These are phyloP conservation scores for Septoria petroselini DNA, from an alignment of 2,329 filamentous ascomycete species.

Conservation along the genomic window DNA sequence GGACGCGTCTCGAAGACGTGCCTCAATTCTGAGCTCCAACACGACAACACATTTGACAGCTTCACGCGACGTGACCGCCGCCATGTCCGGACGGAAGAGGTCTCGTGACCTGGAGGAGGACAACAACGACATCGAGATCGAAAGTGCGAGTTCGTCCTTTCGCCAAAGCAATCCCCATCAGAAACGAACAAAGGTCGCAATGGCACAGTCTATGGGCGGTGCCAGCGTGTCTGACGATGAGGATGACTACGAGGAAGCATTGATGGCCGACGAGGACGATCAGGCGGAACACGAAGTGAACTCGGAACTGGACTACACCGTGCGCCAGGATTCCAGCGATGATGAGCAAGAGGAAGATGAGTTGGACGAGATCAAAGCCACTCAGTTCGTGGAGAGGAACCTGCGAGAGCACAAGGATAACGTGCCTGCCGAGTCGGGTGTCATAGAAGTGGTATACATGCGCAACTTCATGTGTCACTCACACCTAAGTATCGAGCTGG, in stretches of 20 bases:
- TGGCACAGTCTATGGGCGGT: slow-evolving; percentile 32
- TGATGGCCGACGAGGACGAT: slow-evolving; percentile 5
- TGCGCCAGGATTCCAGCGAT: slow-evolving; percentile 22
- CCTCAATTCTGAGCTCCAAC: background rate
- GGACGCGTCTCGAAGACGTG: background rate
- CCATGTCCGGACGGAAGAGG: slow-evolving; percentile 31
- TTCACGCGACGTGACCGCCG: background rate
- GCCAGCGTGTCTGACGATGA: slow-evolving; percentile 33
- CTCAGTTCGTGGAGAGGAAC: slow-evolving; percentile 35
- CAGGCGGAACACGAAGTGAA: slow-evolving; percentile 20
- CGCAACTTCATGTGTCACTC: slow-evolving; percentile 96
- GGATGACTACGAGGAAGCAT: slow-evolving; percentile 30
- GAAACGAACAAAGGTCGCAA: slow-evolving; percentile 34
- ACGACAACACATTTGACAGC: slow-evolving; percentile 8
- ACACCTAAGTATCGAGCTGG: slow-evolving; percentile 76
- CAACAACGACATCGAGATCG: slow-evolving; percentile 29
- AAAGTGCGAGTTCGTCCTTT: slow-evolving; percentile 34
- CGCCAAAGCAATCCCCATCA: slow-evolving; percentile 24
- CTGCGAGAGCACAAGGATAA: slow-evolving; percentile 53
- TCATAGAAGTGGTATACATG: slow-evolving; percentile 82
- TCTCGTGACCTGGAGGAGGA: slow-evolving; percentile 25
- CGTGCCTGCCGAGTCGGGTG: slow-evolving; percentile 73
- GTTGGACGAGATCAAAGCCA: slow-evolving; percentile 30
- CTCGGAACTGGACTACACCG: slow-evolving; percentile 20
- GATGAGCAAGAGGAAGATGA: slow-evolving; percentile 34